These are phyloP conservation scores for Tricholoma bakamatsutake DNA, from an alignment of 768 basidiomycete genomes.

Conservation along the genomic window DNA sequence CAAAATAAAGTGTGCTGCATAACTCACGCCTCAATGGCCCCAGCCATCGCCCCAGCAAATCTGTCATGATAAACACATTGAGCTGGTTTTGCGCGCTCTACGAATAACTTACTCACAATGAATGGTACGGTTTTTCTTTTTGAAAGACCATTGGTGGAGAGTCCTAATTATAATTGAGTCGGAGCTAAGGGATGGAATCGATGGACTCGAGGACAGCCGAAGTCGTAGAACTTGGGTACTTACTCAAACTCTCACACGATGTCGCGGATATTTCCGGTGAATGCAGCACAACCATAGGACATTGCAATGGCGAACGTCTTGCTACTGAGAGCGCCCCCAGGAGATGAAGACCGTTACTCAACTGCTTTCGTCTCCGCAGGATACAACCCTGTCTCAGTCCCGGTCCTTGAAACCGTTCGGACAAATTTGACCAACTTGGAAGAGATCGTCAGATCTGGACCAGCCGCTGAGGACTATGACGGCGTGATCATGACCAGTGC, in stretches of 20 bases:
- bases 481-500: conserved; percentile 80
- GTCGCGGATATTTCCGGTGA: too few species aligned
- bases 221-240: too few species aligned
- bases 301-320: conserved; percentile 32
- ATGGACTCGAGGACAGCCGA: too few species aligned
- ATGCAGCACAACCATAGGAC: neutral
- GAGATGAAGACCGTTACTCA: conserved; percentile 56
- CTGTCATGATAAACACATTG: conserved; percentile 17
- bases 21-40: conserved; percentile 86
- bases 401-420: conserved; percentile 64
- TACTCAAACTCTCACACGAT: too few species aligned
- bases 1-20: neutral
- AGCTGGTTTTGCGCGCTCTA: neutral
- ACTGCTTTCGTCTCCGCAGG: conserved; percentile 37
- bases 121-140: conserved; percentile 81
- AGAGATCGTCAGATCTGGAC: conserved; percentile 34
- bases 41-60: conserved; percentile 87
- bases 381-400: conserved; percentile 53
- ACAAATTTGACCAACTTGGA: conserved; percentile 43
- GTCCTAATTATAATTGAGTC: too few species aligned
- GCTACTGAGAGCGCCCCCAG: conserved; percentile 37
- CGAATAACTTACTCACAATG: conserved; percentile 43
- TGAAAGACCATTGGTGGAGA: conserved; percentile 36
- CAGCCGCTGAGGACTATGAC: conserved; percentile 24
- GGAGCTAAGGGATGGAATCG: too few species aligned